These are phyloP conservation scores for Tulasnella sp. DNA, from an alignment of 768 basidiomycete species.

Conservation along the genomic window DNA sequence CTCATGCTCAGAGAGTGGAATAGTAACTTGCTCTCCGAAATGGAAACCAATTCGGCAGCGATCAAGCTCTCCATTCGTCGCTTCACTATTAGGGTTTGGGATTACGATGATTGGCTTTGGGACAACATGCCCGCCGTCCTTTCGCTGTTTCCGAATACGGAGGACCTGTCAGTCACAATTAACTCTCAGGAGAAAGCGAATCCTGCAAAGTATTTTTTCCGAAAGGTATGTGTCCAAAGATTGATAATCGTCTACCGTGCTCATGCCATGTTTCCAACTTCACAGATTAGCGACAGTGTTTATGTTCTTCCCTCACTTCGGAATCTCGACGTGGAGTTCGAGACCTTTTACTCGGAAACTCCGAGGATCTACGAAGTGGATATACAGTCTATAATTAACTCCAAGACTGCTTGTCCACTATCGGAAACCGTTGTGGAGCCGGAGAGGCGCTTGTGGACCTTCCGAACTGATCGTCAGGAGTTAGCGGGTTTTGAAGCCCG, in stretches of 20 bases:
- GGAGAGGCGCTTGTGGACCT: not conserved
- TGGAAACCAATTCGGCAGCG: not conserved
- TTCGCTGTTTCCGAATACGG: not conserved
- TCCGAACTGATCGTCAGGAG: not conserved
- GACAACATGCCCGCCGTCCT: not conserved
- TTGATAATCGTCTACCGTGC: not conserved
- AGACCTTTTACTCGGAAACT: not conserved
- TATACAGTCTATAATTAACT: not conserved
- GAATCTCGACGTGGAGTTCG: not conserved
- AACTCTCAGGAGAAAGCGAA: not conserved
- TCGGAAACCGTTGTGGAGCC: not conserved
- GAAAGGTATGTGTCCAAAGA: not conserved
- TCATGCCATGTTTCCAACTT: not conserved
- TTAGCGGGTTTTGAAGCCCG: not conserved
- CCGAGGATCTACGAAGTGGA: not conserved
- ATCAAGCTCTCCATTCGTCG: not conserved
- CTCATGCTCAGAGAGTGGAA: not conserved
- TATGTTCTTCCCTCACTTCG: not conserved
- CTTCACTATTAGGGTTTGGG: not conserved
- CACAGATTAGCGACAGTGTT: not conserved
- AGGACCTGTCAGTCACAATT: not conserved
- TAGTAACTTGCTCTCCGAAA: not conserved
- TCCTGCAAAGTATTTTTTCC: not conserved
- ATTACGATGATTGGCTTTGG: not conserved
- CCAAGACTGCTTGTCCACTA: not conserved